Evolutionary conservation across 2,329 filamentous ascomycete genomes (phyloP).

Genomic region (Fusarium sp.): DNA sequence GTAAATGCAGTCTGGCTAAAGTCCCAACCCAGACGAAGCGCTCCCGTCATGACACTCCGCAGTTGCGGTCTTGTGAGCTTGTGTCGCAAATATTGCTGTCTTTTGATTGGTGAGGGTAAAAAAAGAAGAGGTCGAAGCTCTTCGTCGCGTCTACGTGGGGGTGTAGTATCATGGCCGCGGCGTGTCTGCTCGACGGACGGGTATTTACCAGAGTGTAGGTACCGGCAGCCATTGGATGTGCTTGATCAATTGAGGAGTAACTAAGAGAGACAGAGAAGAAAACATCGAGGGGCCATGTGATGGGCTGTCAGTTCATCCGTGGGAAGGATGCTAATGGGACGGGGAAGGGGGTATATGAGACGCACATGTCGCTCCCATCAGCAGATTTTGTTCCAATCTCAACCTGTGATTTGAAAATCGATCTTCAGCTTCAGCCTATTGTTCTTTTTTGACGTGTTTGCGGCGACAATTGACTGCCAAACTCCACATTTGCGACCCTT

Average conservation of each 20-base stretch:
- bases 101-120: constrained; percentile 41
- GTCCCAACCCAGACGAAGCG: constrained; percentile 20
- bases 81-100: constrained; percentile 22
- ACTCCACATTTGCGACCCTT: constrained; percentile 32
- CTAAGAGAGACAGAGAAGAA: not conserved
- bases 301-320: constrained; percentile 36
- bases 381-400: constrained; percentile 36
- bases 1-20: constrained; percentile 34
- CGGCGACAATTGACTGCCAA: constrained; percentile 15
- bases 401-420: constrained; percentile 7
- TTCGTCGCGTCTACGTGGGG: constrained; percentile 25
- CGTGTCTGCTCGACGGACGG: constrained; percentile 5
- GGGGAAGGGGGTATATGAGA: constrained; percentile 41
- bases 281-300: constrained; percentile 27
- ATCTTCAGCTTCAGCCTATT: constrained; percentile 28
- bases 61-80: constrained; percentile 15
- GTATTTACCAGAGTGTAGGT: constrained; percentile 12
- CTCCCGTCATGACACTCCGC: constrained; percentile 39
- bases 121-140: not conserved
- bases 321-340: constrained; percentile 1
- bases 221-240: constrained; percentile 2
- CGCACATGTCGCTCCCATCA: constrained; percentile 36
- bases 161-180: constrained; percentile 17
- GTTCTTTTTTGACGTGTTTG: not conserved
- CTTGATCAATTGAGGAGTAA: not conserved